These are phyloP conservation scores for Rhodotorula glutinis DNA, from an alignment of 1,284 basidiomycete genomes.

Conservation along the genomic window DNA sequence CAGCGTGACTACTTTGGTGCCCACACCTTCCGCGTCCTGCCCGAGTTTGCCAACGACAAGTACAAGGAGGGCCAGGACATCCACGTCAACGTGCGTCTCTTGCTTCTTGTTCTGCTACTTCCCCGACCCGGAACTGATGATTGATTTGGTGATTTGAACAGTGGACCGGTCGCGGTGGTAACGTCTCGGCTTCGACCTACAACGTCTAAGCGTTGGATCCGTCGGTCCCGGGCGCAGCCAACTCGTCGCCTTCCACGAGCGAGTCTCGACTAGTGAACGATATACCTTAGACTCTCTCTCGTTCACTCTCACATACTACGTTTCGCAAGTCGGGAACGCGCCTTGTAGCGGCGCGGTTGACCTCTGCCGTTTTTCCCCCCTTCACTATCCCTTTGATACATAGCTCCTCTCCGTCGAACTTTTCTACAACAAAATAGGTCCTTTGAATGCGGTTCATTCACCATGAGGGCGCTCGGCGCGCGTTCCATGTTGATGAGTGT, in stretches of 20 bases:
- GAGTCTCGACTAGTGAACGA: too few relatives aligned
- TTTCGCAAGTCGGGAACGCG: not conserved
- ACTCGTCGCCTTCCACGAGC: too few relatives aligned
- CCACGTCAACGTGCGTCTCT: slow-evolving; percentile 55
- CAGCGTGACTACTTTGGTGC: slow-evolving; percentile 89
- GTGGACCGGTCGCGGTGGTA: slow-evolving; percentile 64
- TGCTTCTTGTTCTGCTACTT: not conserved
- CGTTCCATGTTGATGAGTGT: too few relatives aligned
- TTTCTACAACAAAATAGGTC: not conserved
- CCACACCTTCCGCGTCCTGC: slow-evolving; percentile 87
- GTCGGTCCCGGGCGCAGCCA: too few relatives aligned
- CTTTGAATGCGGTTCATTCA: too few relatives aligned
- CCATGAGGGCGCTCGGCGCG: too few relatives aligned
- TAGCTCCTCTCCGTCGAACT: not conserved
- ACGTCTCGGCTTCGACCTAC: slow-evolving; percentile 89
- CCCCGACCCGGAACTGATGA: not conserved
- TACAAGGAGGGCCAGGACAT: slow-evolving; percentile 80
- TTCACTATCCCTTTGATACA: not conserved
- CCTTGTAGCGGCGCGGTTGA: too few relatives aligned
- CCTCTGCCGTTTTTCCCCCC: not conserved
- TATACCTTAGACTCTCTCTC: too few relatives aligned
- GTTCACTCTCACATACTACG: not conserved
- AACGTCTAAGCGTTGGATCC: slow-evolving; percentile 59
- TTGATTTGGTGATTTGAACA: not conserved
- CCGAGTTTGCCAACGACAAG: slow-evolving; percentile 79